A percentile compares a stretch with the other conserved stretches of the same genome.
These are phyloP conservation scores for Penicillium sp. DNA, from an alignment of 2,329 filamentous ascomycete genomes.

Conservation along the genomic window DNA sequence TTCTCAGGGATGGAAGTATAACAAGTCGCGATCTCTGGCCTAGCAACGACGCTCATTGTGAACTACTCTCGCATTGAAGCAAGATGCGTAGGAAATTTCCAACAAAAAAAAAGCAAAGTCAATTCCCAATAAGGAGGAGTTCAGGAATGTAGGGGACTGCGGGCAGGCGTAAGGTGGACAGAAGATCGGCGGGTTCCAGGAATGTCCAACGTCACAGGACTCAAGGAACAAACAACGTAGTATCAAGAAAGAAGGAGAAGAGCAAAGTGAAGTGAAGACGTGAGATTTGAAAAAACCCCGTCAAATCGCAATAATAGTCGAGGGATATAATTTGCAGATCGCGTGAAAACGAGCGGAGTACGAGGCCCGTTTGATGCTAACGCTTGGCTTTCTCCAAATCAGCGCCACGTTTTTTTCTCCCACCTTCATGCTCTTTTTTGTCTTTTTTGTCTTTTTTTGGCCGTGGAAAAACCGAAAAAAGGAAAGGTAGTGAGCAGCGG, in stretches of 20 bases:
- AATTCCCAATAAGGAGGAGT: constrained; percentile 11
- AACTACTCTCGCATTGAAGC: constrained; percentile 22
- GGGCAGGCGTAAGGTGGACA: constrained; percentile 12
- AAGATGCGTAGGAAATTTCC: constrained; percentile 5
- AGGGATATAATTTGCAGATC: not conserved
- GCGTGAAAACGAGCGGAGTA: constrained; percentile 1
- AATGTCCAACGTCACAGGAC: constrained; percentile 5
- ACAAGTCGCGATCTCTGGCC: constrained; percentile 36
- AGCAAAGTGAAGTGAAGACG: not conserved
- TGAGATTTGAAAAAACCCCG: not conserved
- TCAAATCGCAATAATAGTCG: not conserved
- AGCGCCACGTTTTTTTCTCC: not conserved
- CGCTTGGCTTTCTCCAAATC: not conserved
- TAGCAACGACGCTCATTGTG: constrained; percentile 44
- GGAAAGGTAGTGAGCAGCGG: constrained; percentile 5
- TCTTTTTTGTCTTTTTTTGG: not conserved
- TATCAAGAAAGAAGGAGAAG: not conserved
- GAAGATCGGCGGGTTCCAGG: constrained; percentile 16
- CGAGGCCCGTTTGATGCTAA: constrained; percentile 2
- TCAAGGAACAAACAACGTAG: not conserved
- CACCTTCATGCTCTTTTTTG: not conserved
- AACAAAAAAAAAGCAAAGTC: constrained; percentile 14
- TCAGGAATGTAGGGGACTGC: constrained; percentile 22
- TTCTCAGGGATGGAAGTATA: constrained; percentile 27
- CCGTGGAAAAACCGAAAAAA: not conserved